These are phyloP conservation scores for Iberis pinnata DNA, from an alignment of 345 rosid species.

Conservation along the genomic window DNA sequence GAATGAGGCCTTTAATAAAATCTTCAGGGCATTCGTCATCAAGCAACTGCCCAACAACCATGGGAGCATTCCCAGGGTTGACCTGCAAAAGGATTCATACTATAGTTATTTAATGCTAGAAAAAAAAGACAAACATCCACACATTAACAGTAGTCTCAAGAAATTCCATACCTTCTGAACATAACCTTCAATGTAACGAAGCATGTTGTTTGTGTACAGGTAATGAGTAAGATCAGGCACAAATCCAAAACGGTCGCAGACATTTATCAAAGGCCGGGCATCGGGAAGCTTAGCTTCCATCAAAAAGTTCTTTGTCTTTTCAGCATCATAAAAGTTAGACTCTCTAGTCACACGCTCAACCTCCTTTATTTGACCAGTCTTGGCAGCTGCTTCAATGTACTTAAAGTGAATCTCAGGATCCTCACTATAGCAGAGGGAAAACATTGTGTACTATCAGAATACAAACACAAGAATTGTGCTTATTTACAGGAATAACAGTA, in stretches of 20 bases:
- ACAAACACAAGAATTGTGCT: conserved; percentile 6
- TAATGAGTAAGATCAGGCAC: conserved; percentile 98
- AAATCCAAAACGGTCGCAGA: conserved; percentile 96
- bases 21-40: conserved; percentile 99
- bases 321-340: conserved; percentile 92
- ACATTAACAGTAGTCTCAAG: neutral
- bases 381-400: conserved; percentile 98
- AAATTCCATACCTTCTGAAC: conserved; percentile 79
- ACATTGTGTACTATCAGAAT: conserved; percentile 6
- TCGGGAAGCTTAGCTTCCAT: conserved; percentile 99
- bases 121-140: neutral
- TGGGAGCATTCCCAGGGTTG: conserved; percentile 96
- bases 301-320: conserved; percentile 92
- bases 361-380: conserved; percentile 93
- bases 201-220: conserved; percentile 88
- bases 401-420: conserved; percentile 98
- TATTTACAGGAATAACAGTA: conserved; percentile 17
- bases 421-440: conserved; percentile 54
- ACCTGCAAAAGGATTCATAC: conserved; percentile 44
- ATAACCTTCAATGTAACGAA: conserved; percentile 98
- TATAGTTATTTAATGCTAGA: conserved; percentile 12
- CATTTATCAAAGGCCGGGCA: conserved; percentile 94
- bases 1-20: conserved; percentile 95
- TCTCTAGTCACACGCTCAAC: conserved; percentile 99
- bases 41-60: conserved; percentile 85